A percentile compares a stretch with the other conserved stretches of the same genome.
Conservation (phyloP, 805 yeast species). For the Yamadazyma kitorensis region DNA sequence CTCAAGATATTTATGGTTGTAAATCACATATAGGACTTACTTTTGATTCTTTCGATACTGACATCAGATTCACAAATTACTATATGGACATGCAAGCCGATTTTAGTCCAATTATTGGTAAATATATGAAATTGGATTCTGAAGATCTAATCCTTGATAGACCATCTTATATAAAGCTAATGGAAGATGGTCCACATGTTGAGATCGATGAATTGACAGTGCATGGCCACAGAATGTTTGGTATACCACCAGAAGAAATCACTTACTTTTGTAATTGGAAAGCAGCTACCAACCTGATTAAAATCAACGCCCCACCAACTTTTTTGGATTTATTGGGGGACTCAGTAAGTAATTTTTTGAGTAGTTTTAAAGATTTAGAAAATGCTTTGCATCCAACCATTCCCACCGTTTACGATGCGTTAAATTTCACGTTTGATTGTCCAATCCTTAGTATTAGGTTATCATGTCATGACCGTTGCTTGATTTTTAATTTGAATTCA, state of each 20-base stretch:
- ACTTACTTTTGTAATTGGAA: constrained; percentile 93
- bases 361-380: constrained; percentile 72
- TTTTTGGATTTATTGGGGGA: constrained; percentile 43
- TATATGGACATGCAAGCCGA: constrained; percentile 90
- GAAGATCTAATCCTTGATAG: constrained; percentile 22
- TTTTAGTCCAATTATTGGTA: constrained; percentile 53
- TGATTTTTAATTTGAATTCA: constrained; percentile 18
- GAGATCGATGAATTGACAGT: constrained; percentile 57
- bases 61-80: constrained; percentile 82
- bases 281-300: constrained; percentile 60
- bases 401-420: constrained; percentile 63
- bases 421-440: constrained; percentile 57
- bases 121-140: constrained; percentile 21
- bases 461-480: constrained; percentile 1
- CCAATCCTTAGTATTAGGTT: constrained; percentile 46
- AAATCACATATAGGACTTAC: constrained; percentile 58
- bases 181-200: constrained; percentile 37
- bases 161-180: constrained; percentile 7
- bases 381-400: constrained; percentile 62
- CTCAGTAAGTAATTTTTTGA: constrained; percentile 48
- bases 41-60: constrained; percentile 68
- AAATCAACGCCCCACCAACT: constrained; percentile 47
- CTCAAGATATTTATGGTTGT: constrained; percentile 67
- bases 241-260: constrained; percentile 84
- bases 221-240: constrained; percentile 92